Conservation (phyloP, 768 basidiomycete genomes). For the Leccinum variicolor region DNA sequence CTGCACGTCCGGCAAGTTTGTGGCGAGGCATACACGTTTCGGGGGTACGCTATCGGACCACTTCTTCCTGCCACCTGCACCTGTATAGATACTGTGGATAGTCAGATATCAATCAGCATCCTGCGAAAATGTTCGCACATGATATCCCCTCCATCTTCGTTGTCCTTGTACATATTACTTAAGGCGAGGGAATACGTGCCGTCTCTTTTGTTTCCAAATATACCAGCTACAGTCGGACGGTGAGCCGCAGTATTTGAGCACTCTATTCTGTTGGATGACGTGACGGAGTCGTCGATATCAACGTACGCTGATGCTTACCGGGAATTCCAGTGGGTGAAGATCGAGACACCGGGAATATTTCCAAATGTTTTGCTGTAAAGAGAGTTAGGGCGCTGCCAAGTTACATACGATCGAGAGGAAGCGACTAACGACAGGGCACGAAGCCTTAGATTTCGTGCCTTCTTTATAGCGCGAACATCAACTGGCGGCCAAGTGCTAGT, state of each 20-base stretch:
- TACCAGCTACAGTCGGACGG: slow-evolving; percentile 12
- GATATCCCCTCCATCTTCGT: slow-evolving; percentile 24
- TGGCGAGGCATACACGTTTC: slow-evolving; percentile 20
- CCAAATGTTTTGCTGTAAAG: slow-evolving; percentile 21
- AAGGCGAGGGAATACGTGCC: slow-evolving; percentile 21
- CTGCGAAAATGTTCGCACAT: slow-evolving; percentile 15
- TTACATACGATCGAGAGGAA: neutral
- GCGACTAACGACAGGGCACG: neutral
- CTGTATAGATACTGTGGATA: slow-evolving; percentile 26
- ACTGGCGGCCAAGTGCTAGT: neutral
- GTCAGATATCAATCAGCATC: neutral
- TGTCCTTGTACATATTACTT: slow-evolving; percentile 20
- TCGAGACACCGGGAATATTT: slow-evolving; percentile 18
- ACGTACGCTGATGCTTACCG: slow-evolving; percentile 14
- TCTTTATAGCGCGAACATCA: neutral
- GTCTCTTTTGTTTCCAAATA: slow-evolving; percentile 8
- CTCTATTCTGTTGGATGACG: neutral
- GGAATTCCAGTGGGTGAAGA: slow-evolving; percentile 18
- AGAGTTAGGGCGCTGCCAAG: neutral
- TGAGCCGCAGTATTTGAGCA: slow-evolving; percentile 21
- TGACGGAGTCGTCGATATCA: neutral
- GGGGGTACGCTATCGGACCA: slow-evolving; percentile 8
- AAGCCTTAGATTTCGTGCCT: neutral
- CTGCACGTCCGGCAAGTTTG: neutral
- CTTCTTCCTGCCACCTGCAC: slow-evolving; percentile 19